A percentile compares a stretch with the other conserved stretches of the same genome.
These are phyloP conservation scores for Colletotrichum euphorbiae DNA, from an alignment of 2,329 filamentous ascomycete species.

Conservation along the genomic window DNA sequence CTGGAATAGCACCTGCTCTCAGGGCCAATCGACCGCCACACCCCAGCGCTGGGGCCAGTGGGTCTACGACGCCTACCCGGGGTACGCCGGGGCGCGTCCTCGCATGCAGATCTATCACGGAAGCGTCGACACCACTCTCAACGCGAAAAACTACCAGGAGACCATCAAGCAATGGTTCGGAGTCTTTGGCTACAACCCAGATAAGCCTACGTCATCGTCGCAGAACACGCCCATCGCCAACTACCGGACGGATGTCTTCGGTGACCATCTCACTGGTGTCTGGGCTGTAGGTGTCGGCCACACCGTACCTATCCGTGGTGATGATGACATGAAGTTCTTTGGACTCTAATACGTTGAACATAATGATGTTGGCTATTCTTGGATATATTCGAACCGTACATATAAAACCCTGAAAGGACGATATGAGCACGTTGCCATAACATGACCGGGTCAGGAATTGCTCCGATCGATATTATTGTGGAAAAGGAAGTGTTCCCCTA, in stretches of 20 bases:
- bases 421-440: not conserved
- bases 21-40: conserved; percentile 58
- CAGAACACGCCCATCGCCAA: conserved; percentile 51
- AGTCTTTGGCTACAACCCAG: conserved; percentile 56
- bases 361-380: not conserved
- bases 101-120: conserved; percentile 72
- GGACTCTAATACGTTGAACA: conserved; percentile 9
- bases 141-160: conserved; percentile 67
- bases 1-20: conserved; percentile 68
- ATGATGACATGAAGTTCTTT: conserved; percentile 38
- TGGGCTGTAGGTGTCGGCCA: conserved; percentile 46
- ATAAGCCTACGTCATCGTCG: conserved; percentile 46
- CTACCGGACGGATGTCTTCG: conserved; percentile 55
- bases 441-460: not conserved
- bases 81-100: conserved; percentile 61
- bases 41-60: conserved; percentile 55
- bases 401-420: not conserved
- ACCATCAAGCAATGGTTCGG: conserved; percentile 68
- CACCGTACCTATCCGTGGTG: conserved; percentile 36
- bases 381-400: conserved; percentile 12
- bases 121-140: conserved; percentile 60
- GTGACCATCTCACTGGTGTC: conserved; percentile 46
- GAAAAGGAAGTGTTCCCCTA: no score
- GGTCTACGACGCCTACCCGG: conserved; percentile 61
- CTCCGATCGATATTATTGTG: not conserved